Percentiles rank a stretch among this genome's conserved stretches.
These are phyloP conservation scores for Leucocoprinus sp. DNA, from an alignment of 768 basidiomycete genomes.

Conservation along the genomic window DNA sequence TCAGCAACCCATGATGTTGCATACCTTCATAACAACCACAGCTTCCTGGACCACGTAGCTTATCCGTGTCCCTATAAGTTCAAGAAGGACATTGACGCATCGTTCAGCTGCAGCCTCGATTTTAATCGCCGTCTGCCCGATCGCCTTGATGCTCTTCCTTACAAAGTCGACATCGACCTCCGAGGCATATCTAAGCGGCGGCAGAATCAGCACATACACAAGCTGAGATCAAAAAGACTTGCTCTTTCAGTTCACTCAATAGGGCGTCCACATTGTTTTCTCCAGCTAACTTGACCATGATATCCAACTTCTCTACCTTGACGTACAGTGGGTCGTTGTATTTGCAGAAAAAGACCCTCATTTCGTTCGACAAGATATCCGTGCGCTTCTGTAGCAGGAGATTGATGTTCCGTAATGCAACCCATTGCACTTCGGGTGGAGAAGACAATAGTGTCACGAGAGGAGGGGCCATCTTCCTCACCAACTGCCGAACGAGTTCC, in stretches of 20 bases:
- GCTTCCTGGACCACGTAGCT: slow-evolving; percentile 98
- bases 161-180: slow-evolving; percentile 99
- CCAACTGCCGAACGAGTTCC: slow-evolving; percentile 74
- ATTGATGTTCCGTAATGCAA: slow-evolving; percentile 93
- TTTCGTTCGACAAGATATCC: slow-evolving; percentile 87
- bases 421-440: slow-evolving; percentile 98
- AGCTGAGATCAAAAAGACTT: slow-evolving; percentile 24
- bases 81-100: slow-evolving; percentile 90
- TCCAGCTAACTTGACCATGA: slow-evolving; percentile 89
- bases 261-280: slow-evolving; percentile 94
- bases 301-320: slow-evolving; percentile 96
- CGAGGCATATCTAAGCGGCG: slow-evolving; percentile 68
- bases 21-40: slow-evolving; percentile 96
- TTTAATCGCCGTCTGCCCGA: slow-evolving; percentile 94
- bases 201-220: background rate
- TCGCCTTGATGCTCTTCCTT: slow-evolving; percentile 88
- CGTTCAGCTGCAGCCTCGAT: slow-evolving; percentile 89
- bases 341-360: slow-evolving; percentile 99
- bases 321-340: slow-evolving; percentile 99
- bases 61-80: slow-evolving; percentile 86
- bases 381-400: slow-evolving; percentile 89
- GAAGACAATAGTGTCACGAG: slow-evolving; percentile 92
- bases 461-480: slow-evolving; percentile 97
- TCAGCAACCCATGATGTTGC: slow-evolving; percentile 10
- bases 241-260: slow-evolving; percentile 95